These are phyloP conservation scores for Pseudognaphalium luteoalbum DNA, from an alignment of 129 eudicot species.

Conservation along the genomic window DNA sequence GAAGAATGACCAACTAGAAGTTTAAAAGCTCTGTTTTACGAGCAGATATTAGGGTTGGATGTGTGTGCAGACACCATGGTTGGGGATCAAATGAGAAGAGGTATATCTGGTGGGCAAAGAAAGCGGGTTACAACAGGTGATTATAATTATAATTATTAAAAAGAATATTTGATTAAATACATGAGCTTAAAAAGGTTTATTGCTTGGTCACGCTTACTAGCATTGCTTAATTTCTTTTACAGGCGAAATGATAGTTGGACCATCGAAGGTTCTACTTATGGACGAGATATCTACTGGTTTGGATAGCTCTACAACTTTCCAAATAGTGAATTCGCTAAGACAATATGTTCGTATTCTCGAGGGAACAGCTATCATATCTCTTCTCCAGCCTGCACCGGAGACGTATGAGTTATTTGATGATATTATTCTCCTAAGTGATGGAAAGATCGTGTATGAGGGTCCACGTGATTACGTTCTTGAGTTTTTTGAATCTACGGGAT, in stretches of 20 bases:
- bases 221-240: neutral
- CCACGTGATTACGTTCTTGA: constrained; percentile 74
- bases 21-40: no score
- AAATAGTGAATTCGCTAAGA: constrained; percentile 66
- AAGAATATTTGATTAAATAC: no score
- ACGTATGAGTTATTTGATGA: constrained; percentile 80
- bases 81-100: constrained; percentile 73
- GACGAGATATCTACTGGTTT: constrained; percentile 95
- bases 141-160: no score
- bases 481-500: constrained; percentile 74
- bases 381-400: constrained; percentile 94
- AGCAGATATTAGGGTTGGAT: constrained; percentile 37
- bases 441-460: constrained; percentile 70
- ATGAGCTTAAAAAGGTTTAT: neutral
- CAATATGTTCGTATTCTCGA: constrained; percentile 70
- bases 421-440: constrained; percentile 68
- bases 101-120: constrained; percentile 88
- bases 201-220: neutral
- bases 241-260: constrained; percentile 94
- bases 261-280: constrained; percentile 82
- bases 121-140: constrained; percentile 90
- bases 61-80: constrained; percentile 86
- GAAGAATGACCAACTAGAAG: no score
- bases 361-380: constrained; percentile 78
- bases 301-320: constrained; percentile 85